Base-by-base conservation (phyloP, 208 protist genomes). In the Leptomonas seymouri region DNA sequence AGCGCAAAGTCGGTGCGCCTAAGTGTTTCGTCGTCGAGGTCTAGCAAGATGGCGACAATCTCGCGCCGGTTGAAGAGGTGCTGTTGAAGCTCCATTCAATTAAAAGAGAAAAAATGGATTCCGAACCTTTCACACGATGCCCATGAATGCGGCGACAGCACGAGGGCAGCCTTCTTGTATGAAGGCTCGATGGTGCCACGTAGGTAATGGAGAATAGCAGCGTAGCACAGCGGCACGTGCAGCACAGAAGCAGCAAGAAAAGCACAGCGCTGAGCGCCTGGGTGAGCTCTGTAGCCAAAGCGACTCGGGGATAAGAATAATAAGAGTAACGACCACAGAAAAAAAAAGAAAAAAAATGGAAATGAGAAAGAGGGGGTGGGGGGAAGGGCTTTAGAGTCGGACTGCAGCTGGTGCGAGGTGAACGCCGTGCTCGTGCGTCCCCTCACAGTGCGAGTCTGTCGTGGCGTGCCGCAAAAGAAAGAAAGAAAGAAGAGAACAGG, bases 31-130 rank as follows among this genome's bases (percentile, higher is more conserved):
- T 71, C 55, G 74, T 88, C 82, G 57, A 88, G 65, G 57, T 86
- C 86, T 3, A 88, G 28, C 62, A 91, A 76, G 45, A 86, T 39
- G 34, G 67, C 82, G 25, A 88, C 65, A 15, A 88, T 68, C 50
- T 91, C 82, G 36, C 58, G 56, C 3, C 78, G 56, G 45, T 76
- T 77, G 58, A 82, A 78, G 0, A 84, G 64, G 46, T 74, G 67
- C 9, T 46, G 59, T 30, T 30, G n/a, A 16, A 78, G 23, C 4
- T 49, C 20, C 44, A 80, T 72, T 15, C 6, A 21, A 48, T 21
- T 48, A 5, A 16, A 48, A 48, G 20, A n/a, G 16, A 16, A 44
- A 44, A 14, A 7, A 7, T 14, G 14, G 39, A 7, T 7, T 16
- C 11, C 12, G 20, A n/a, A 48, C 18, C 6, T 15, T n/a, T 48